A percentile compares a stretch with the other conserved stretches of the same genome.
Conservation (phyloP, 1,284 basidiomycete genomes). For the Microbotryum violaceum region DNA sequence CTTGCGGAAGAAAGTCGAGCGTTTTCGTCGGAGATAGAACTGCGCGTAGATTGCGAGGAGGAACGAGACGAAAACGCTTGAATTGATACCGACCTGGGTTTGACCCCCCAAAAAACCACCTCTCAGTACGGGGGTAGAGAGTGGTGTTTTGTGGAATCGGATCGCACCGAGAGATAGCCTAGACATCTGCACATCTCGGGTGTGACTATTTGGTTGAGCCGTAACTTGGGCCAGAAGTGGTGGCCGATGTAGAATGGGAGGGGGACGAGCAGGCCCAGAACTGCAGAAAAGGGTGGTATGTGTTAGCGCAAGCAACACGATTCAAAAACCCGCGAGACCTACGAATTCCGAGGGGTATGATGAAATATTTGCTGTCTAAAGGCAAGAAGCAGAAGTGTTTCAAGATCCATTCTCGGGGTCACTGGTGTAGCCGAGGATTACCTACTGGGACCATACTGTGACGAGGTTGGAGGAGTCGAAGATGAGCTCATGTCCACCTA, state of each 20-base stretch:
- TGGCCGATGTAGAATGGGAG: slow-evolving; percentile 54
- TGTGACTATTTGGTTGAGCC: slow-evolving; percentile 26
- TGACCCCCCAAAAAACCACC: no score
- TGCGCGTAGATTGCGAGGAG: slow-evolving; percentile 20
- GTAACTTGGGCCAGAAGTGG: slow-evolving; percentile 46
- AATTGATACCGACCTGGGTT: slow-evolving; percentile 30
- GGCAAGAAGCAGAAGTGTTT: slow-evolving; percentile 44
- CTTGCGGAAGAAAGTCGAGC: slow-evolving; percentile 27
- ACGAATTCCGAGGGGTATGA: slow-evolving; percentile 31
- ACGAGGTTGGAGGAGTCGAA: no score
- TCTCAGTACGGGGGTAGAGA: no score
- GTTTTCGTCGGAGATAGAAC: slow-evolving; percentile 17
- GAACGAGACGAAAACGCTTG: slow-evolving; percentile 23
- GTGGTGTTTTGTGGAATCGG: no score
- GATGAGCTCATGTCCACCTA: no score
- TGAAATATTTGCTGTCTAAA: no score
- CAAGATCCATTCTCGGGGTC: no score
- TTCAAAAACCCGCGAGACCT: no score
- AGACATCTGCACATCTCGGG: slow-evolving; percentile 30
- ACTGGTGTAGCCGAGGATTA: no score
- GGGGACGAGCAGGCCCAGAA: slow-evolving; percentile 50
- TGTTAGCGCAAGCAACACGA: no score
- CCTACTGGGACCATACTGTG: no score
- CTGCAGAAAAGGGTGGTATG: no score
- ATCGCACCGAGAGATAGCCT: slow-evolving; percentile 2